Evolutionary conservation across 2,329 filamentous ascomycete species (phyloP), one percentile per base, ranked within the genome.

Genomic region (Epichloe gansuensis): DNA sequence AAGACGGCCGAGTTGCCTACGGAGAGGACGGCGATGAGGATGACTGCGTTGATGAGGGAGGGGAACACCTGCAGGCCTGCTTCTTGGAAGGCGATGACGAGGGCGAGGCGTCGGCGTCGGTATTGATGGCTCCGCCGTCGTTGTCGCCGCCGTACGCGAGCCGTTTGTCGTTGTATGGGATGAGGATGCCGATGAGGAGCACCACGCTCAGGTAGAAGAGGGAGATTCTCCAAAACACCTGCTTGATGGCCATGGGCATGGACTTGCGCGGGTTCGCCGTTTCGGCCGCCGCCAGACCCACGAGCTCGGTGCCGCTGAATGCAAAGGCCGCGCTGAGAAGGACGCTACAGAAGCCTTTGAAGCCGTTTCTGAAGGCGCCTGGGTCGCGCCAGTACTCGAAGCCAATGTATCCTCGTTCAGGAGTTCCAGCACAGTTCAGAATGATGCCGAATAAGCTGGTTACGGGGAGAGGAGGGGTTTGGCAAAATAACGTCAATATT

Each of bases 1-100:
- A 91, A 95, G 54, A 94, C 82, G 55, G 88, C 82, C 3, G 86
- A 89, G 67, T 94, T 94, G 54, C 88, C 88, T 51, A 94, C 89
- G 7, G 47, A 51, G 31, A 56, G 21, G 23, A 55, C 55, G 34
- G 53, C 48, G 21, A 52, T 23, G 1, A 86, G 91, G 37, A 94
- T 73, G 21, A 93, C 88, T 12, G 88, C 84, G 46, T 56, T 56
- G 21, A 55, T 51, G 15, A 55, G 38, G 25, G 47, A 51, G 1
- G 55, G 55, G 8, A 56, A 50, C 5, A 53, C 48, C 25, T 52
- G 51, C 17, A 51, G 28, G 17, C 55, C 55, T 21, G 53, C 55
- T 37, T 51, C 48, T 34, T 55, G 38, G 37, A 56, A 50, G 23
- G 55, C 55, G 35, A 56, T 53, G 44, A 56, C 53, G 38, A 56